Percentiles rank a stretch among this genome's conserved stretches.
Conservation (phyloP, 108 stramenopile genomes). For the Cyclotella sp. region DNA sequence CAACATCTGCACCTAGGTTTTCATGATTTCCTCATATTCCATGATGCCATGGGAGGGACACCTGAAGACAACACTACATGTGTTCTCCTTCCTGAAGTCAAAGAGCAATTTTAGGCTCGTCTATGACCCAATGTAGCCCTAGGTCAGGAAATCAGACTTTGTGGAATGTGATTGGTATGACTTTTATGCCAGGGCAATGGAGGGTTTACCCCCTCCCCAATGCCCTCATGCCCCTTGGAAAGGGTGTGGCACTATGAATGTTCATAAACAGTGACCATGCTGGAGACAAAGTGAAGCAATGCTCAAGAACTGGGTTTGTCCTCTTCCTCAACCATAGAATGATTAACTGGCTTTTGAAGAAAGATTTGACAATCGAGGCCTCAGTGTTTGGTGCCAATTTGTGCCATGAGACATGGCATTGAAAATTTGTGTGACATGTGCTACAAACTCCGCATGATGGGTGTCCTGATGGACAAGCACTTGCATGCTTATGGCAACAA, state of each 20-base stretch:
- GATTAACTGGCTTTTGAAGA: constrained; percentile 40
- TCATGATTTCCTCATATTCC: constrained; percentile 48
- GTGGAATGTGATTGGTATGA: constrained; percentile 6
- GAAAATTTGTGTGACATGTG: background rate
- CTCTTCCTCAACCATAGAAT: constrained; percentile 3
- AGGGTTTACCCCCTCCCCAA: constrained; percentile 26
- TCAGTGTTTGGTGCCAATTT: constrained; percentile 12
- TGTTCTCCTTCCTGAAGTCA: constrained; percentile 31
- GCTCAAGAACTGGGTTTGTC: no score
- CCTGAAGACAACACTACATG: constrained; percentile 46
- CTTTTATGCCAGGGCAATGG: constrained; percentile 7
- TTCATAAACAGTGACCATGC: no score
- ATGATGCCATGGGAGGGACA: constrained; percentile 56
- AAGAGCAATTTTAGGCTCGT: constrained; percentile 35
- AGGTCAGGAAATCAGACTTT: constrained; percentile 2
- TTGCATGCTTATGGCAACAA: no score
- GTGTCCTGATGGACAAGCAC: constrained; percentile 44
- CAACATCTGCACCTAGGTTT: constrained; percentile 52
- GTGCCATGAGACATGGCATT: no score
- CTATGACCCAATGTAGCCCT: constrained; percentile 42
- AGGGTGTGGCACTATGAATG: constrained; percentile 2
- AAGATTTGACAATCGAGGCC: constrained; percentile 35
- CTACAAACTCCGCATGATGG: constrained; percentile 44
- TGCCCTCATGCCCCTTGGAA: constrained; percentile 23
- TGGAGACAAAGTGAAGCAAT: no score